Evolutionary conservation across 2,329 filamentous ascomycete species (phyloP).

Genomic region (Aspergillus hortae): DNA sequence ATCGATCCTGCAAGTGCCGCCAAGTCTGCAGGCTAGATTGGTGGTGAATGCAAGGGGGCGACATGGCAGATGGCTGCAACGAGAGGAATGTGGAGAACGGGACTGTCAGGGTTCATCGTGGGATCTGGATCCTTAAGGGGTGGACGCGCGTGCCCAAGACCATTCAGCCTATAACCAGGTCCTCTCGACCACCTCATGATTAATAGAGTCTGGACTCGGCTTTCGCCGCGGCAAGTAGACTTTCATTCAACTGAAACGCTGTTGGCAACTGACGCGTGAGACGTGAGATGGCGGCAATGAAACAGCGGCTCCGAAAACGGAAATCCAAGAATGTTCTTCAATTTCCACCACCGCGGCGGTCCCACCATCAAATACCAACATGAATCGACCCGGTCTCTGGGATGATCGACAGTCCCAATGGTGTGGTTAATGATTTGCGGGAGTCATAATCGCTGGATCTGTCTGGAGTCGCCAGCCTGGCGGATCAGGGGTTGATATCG

Average conservation of each 20-base stretch:
- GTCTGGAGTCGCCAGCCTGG: neutral
- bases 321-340: neutral
- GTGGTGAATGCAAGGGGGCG: neutral
- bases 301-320: constrained; percentile 18
- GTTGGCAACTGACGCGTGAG: neutral
- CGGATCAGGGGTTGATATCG: neutral
- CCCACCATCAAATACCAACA: neutral
- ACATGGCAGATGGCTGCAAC: neutral
- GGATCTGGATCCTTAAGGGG: neutral
- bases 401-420: neutral
- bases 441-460: neutral
- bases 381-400: neutral
- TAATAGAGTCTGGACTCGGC: neutral
- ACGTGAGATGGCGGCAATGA: constrained; percentile 7
- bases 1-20: neutral
- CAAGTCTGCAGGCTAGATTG: neutral
- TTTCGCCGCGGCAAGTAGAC: neutral
- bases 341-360: neutral
- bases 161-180: neutral
- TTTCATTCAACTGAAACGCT: neutral
- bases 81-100: constrained; percentile 15
- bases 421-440: neutral
- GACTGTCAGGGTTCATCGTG: neutral
- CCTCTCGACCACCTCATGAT: neutral
- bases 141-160: neutral